Evolutionary conservation across 2,329 filamentous ascomycete species (phyloP), one percentile per base, ranked within the genome.

Genomic region (Colletotrichum caudatum): DNA sequence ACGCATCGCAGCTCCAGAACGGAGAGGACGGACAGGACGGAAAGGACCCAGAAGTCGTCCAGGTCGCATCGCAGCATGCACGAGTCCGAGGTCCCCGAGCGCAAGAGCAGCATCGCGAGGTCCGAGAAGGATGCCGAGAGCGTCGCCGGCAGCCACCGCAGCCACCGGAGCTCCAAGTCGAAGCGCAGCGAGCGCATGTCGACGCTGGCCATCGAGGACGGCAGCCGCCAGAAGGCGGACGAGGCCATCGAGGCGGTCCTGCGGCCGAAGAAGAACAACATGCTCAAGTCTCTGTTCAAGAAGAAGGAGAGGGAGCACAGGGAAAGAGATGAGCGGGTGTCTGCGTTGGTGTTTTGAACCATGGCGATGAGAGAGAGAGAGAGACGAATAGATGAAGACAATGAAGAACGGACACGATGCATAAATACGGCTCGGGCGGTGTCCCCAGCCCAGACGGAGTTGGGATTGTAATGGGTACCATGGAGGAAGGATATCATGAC

Each of bases 271-370:
- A 83, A 82, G 73, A 82, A 86, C 74, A 89, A 85, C 76, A 87
- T 90, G 87, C 83, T 90, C 73, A 90, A 89, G 81, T 80, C 83
- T 3, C 74, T 90, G 69, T 90, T 90, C 77, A 88, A 86, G 82
- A 86, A 83, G 80, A 87, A 86, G 78, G 82, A 84, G 29, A 82
- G 80, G 76, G 83, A 84, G 48, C 81, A 82, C 66, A 79, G 79
- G 59, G 77, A 78, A 44, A 77, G 74, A 46, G 78, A 78, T 39
- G 70, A 72, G 44, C 60, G 60, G 33, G 73, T 71, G 7, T 74
- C 73, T 35, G 73, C 73, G 16, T 29, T 73, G 11, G 73, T 74
- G 54, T 74, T 73, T n/a, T 74, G 29, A 61, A 16, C 61, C 29
- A 58, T 5, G 61, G 29, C 37, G 23, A 67, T 20, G 67, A 69